Evolutionary conservation across 1,284 basidiomycete species (phyloP).

Genomic region (Pseudozyma thailandica): DNA sequence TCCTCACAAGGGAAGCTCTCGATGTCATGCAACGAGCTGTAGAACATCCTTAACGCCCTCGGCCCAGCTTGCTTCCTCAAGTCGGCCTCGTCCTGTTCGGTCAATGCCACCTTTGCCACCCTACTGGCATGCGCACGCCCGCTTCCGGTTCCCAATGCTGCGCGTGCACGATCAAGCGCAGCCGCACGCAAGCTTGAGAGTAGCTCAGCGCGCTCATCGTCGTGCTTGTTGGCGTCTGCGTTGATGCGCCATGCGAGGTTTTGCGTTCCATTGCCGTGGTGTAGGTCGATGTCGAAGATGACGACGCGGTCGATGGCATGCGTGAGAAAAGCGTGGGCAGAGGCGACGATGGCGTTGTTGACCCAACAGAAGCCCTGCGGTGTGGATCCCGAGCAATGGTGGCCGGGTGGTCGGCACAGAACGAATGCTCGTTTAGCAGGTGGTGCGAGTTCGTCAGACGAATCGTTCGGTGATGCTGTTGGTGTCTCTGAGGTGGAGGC

Average conservation of each 20-base stretch:
- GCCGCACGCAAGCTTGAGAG: constrained; percentile 32
- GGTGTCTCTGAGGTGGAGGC: too few species aligned
- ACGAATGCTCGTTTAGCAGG: constrained; percentile 64
- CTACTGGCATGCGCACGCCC: constrained; percentile 18
- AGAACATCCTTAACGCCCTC: constrained; percentile 77
- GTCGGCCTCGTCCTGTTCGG: constrained; percentile 24
- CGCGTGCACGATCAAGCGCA: constrained; percentile 26
- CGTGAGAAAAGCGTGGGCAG: constrained; percentile 88
- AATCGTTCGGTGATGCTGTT: too few species aligned
- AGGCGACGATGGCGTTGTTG: constrained; percentile 90
- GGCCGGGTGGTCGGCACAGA: constrained; percentile 65
- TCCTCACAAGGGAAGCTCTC: constrained; percentile 91
- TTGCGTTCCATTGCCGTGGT: constrained; percentile 88
- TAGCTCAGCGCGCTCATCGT: constrained; percentile 48
- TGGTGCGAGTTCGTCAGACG: constrained; percentile 1
- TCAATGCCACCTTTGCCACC: constrained; percentile 22
- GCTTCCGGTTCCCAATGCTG: constrained; percentile 16
- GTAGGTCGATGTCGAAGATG: constrained; percentile 92
- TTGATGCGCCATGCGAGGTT: constrained; percentile 91
- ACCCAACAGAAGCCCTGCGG: constrained; percentile 90
- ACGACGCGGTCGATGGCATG: constrained; percentile 83
- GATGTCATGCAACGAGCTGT: constrained; percentile 89
- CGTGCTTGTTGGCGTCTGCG: constrained; percentile 75
- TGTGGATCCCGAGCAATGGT: constrained; percentile 63
- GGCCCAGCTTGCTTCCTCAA: constrained; percentile 32